Evolutionary conservation across 768 basidiomycete species (phyloP), one percentile per base, ranked within the genome.

Genomic region (Tephrocybe rancida): DNA sequence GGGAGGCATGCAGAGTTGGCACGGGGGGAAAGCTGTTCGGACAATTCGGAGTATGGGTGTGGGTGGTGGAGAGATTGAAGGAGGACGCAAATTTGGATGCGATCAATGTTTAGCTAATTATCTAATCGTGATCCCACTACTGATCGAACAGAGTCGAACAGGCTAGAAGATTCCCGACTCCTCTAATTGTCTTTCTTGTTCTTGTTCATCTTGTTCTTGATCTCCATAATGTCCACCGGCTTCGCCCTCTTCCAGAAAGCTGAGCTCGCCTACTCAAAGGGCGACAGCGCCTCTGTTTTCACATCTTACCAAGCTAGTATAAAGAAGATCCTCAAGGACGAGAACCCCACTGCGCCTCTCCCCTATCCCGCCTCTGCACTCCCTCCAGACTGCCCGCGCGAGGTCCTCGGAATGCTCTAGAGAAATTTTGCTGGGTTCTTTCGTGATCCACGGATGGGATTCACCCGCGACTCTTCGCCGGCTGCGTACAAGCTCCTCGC

Each of bases 401-500:
- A 70, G 44, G 38, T 62, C n/a, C 55, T 72, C 3, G 66, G 58
- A 7, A 26, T 56, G 11, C 52, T 64, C 24, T 72, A 67, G 65
- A 55, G 58, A 16, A 69, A 69, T 44, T 62, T 71, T 41, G n/a
- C 60, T 2, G 69, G 64, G 5, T 68, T 65, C 46, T 65, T 70
- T 45, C 56, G 65, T 16, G 64, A 64, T 44, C 55, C 64, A 1
- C 3, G 34, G 1, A 60, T 64, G 59, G 47, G 55, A n/a, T 66
- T 58, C 38, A 59, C 52, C 1, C 49, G 56, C 60, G 64, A 58
- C 9, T 54, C 59, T 5, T 47, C 59, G n/a, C 67, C 70, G 10
- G 67, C 68, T 9, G 69, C 65, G 9, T 72, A 60, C 52, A 65
- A 65, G 41, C 65, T 71, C 30, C 56, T 71, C 5, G 55, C 45